Percentiles rank a stretch among this genome's conserved stretches.
Evolutionary conservation across 306 rosid species (phyloP).

Genomic region (Begonia peltatifolia): DNA sequence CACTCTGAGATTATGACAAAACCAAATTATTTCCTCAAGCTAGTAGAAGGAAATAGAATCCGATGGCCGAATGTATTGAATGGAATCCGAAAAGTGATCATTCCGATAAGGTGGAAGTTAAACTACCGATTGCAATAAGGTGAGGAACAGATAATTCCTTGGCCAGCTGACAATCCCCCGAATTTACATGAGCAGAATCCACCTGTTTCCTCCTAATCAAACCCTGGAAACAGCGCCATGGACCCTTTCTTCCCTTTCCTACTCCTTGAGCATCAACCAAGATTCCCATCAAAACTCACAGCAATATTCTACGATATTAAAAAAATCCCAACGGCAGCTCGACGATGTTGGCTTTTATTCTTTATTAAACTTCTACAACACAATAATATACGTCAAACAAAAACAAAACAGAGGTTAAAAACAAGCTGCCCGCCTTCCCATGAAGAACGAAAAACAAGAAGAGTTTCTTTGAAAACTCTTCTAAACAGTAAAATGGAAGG

Average conservation of each 20-base stretch:
- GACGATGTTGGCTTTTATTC: too few species aligned
- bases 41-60: too few species aligned
- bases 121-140: conserved; percentile 63
- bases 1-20: too few species aligned
- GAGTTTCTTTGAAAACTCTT: background rate
- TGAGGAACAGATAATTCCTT: conserved; percentile 61
- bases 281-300: conserved; percentile 33
- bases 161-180: conserved; percentile 47
- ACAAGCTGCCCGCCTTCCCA: conserved; percentile 10
- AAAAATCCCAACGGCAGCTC: too few species aligned
- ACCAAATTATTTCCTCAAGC: too few species aligned
- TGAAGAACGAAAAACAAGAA: background rate
- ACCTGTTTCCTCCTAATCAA: conserved; percentile 65
- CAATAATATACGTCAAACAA: background rate
- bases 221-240: conserved; percentile 35
- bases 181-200: conserved; percentile 35
- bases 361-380: too few species aligned
- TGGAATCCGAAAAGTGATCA: too few species aligned
- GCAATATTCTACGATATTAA: background rate
- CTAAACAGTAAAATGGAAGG: background rate
- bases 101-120: background rate
- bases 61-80: too few species aligned
- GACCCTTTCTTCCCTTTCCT: conserved; percentile 18
- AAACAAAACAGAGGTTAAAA: background rate
- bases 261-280: conserved; percentile 26